Conservation (phyloP, 2,329 filamentous ascomycete species). For the Penicillium sp. region DNA sequence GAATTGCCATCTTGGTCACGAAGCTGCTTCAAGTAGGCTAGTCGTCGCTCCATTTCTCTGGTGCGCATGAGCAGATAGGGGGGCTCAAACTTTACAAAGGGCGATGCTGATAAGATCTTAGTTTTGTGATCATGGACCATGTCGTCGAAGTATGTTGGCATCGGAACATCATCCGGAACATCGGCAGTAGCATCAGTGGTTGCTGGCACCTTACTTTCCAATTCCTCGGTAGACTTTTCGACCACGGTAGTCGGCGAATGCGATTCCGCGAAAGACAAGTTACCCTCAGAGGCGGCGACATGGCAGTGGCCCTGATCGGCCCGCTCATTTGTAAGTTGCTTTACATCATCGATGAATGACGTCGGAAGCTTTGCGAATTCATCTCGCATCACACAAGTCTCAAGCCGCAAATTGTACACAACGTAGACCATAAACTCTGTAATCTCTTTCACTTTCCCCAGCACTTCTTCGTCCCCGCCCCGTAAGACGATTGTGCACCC, state of each 20-base stretch:
- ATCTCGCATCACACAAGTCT: conserved; percentile 91
- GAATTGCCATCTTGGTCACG: conserved; percentile 65
- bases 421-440: conserved; percentile 99
- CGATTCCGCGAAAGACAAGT: not conserved
- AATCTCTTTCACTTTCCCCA: conserved; percentile 84
- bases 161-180: conserved; percentile 75
- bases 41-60: conserved; percentile 81
- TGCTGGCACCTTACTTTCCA: conserved; percentile 16
- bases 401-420: conserved; percentile 94
- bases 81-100: conserved; percentile 92
- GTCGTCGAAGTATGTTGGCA: conserved; percentile 91
- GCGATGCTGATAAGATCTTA: conserved; percentile 89
- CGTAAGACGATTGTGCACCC: conserved; percentile 93
- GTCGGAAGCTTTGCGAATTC: conserved; percentile 83
- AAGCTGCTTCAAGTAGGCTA: conserved; percentile 79
- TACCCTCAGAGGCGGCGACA: conserved; percentile 1
- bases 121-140: conserved; percentile 93
- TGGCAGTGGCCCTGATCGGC: not conserved
- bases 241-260: conserved; percentile 15
- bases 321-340: conserved; percentile 2
- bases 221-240: conserved; percentile 17
- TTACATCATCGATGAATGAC: conserved; percentile 51
- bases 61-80: conserved; percentile 91
- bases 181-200: conserved; percentile 40
- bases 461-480: conserved; percentile 69